phyloP scores from a whole-genome alignment of 23 red algal genomes.

The Pyropia yezoensis region DNA sequence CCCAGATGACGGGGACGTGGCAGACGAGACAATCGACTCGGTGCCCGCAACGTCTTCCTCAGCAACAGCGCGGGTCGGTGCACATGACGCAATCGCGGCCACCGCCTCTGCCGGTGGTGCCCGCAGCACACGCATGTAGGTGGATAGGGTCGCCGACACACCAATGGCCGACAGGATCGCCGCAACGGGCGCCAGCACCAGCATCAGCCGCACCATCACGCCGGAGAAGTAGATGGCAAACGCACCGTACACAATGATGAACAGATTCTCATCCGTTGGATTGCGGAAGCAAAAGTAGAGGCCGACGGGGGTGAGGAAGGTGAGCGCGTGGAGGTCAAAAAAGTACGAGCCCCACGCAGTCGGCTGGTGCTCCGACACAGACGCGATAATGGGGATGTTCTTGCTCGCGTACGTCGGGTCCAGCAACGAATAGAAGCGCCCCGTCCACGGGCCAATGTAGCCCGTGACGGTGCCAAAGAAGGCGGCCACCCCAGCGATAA shows the following conservation, averaged over 20 bases:
- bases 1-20: too few relatives aligned
- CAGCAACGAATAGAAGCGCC: conserved; percentile 84
- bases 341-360: conserved; percentile 99
- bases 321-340: conserved; percentile 87
- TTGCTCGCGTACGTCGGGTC: conserved; percentile 97
- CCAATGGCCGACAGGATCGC: conserved; percentile 80
- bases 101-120: background rate
- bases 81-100: too few relatives aligned
- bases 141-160: conserved; percentile 46
- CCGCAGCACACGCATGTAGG: conserved; percentile 44
- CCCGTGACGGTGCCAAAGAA: conserved; percentile 37
- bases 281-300: conserved; percentile 91
- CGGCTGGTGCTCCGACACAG: conserved; percentile 97
- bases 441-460: conserved; percentile 70
- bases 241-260: conserved; percentile 76
- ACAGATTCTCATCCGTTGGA: conserved; percentile 70
- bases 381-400: conserved; percentile 96
- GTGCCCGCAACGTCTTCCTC: too few relatives aligned
- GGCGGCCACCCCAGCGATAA: conserved; percentile 12
- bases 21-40: too few relatives aligned
- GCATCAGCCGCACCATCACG: conserved; percentile 97
- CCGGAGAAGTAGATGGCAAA: conserved; percentile 98
- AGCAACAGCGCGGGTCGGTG: too few relatives aligned
- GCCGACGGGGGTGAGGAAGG: conserved; percentile 81
- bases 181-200: conserved; percentile 94